These are phyloP conservation scores for Dunaliella salina DNA, from an alignment of 163 green algal species.

Conservation along the genomic window DNA sequence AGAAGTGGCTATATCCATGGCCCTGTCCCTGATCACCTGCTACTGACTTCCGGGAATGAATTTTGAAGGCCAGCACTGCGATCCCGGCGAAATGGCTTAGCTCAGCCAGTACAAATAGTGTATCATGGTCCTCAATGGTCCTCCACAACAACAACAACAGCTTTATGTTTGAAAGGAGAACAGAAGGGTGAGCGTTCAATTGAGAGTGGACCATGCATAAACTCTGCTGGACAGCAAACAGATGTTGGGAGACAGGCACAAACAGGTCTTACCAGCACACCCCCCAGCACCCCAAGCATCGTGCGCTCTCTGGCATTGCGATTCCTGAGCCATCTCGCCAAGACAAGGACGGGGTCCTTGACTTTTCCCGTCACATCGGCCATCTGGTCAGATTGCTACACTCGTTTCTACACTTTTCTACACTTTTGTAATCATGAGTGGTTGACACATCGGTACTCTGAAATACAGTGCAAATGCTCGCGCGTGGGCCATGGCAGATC, in stretches of 20 bases:
- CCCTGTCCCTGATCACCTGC: constrained; percentile 27
- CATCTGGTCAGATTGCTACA: too few species aligned
- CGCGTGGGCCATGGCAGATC: too few species aligned
- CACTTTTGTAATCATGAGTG: too few species aligned
- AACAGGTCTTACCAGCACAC: constrained; percentile 51
- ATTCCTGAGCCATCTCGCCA: constrained; percentile 70
- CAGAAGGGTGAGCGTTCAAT: neutral
- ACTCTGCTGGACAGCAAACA: too few species aligned
- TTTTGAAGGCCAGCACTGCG: constrained; percentile 75
- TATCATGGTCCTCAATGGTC: constrained; percentile 95
- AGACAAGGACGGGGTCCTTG: constrained; percentile 44
- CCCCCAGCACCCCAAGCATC: constrained; percentile 46
- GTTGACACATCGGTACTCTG: too few species aligned
- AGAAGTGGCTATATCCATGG: neutral
- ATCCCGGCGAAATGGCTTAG: constrained; percentile 91
- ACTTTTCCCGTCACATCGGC: constrained; percentile 31
- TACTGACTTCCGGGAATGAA: constrained; percentile 75
- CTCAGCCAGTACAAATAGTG: constrained; percentile 93
- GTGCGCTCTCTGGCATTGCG: constrained; percentile 63
- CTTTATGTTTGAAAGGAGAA: constrained; percentile 32
- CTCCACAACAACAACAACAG: constrained; percentile 74
- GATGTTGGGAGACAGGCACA: neutral
- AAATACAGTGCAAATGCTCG: too few species aligned
- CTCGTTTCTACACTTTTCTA: too few species aligned
- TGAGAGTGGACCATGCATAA: neutral